These are phyloP conservation scores for Epichloe scottii DNA, from an alignment of 2,329 filamentous ascomycete species.

Conservation along the genomic window DNA sequence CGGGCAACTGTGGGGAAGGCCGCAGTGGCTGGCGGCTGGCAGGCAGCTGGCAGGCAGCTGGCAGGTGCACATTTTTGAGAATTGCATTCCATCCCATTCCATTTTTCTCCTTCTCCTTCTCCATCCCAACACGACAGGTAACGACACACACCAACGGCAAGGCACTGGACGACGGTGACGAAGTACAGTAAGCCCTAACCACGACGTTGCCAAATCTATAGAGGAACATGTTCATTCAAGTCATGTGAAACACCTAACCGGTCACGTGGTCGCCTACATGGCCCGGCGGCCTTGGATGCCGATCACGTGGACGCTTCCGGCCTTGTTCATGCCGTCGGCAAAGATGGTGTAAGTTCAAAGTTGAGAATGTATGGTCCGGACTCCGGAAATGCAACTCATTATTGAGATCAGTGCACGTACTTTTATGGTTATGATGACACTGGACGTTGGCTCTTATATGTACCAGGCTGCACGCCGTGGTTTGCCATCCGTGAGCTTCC, in stretches of 20 bases:
- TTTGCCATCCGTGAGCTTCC: not conserved
- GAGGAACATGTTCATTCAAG: too few species aligned
- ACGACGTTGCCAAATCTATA: too few species aligned
- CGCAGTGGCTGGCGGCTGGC: too few species aligned
- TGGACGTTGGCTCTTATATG: not conserved
- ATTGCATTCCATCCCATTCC: too few species aligned
- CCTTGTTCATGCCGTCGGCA: not conserved
- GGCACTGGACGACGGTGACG: too few species aligned
- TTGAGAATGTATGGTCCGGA: not conserved
- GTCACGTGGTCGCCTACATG: slow-evolving; percentile 2
- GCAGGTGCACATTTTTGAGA: too few species aligned
- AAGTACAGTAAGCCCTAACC: too few species aligned
- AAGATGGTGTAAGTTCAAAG: not conserved
- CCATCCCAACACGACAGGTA: too few species aligned
- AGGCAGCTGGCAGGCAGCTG: too few species aligned
- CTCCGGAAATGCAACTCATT: not conserved
- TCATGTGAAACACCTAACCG: not conserved
- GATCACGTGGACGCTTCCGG: slow-evolving; percentile 8
- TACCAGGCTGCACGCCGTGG: not conserved
- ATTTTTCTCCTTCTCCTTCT: too few species aligned
- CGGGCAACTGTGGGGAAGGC: too few species aligned
- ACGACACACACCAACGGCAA: too few species aligned
- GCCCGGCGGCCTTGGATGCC: not conserved
- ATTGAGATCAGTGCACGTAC: not conserved
- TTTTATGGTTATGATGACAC: not conserved